Percentiles rank a stretch among this genome's conserved stretches.
Conservation (phyloP, 225 moss, liverwort and hornwort species). For the Polytrichum commune region DNA sequence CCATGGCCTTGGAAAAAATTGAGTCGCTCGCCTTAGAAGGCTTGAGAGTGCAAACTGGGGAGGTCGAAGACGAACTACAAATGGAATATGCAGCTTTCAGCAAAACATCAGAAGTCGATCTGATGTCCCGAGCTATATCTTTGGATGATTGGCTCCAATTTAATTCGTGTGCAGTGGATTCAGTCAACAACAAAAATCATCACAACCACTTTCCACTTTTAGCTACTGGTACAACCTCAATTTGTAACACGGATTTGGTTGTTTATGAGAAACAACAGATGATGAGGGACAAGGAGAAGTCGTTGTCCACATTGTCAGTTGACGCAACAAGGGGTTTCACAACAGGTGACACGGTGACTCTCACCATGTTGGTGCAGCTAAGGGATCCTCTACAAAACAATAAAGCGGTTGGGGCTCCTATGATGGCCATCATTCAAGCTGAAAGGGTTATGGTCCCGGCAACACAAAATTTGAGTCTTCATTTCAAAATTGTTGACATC, state of each 20-base stretch:
- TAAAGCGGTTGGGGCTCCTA: constrained; percentile 79
- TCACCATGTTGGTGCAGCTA: constrained; percentile 79
- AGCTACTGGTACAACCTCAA: constrained; percentile 45
- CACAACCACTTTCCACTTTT: constrained; percentile 53
- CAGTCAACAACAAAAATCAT: constrained; percentile 38
- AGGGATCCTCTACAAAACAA: constrained; percentile 69
- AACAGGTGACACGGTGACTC: constrained; percentile 57
- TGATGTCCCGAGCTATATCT: constrained; percentile 73
- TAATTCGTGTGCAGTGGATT: constrained; percentile 40
- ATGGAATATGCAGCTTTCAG: constrained; percentile 28
- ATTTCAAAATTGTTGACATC: constrained; percentile 74
- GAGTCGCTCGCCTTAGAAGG: constrained; percentile 84
- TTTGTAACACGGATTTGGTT: constrained; percentile 36
- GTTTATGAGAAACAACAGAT: constrained; percentile 18
- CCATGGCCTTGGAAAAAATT: constrained; percentile 79
- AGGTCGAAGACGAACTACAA: constrained; percentile 36
- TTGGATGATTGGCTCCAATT: constrained; percentile 88
- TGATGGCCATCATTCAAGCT: constrained; percentile 80
- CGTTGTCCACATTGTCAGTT: constrained; percentile 5
- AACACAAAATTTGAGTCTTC: constrained; percentile 47
- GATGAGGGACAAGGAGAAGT: constrained; percentile 27
- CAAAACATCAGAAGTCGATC: constrained; percentile 17
- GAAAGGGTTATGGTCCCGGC: constrained; percentile 34
- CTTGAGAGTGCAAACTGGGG: constrained; percentile 72
- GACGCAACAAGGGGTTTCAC: constrained; percentile 42